Base-by-base conservation (phyloP, 805 yeast genomes). In the Soucietia sequanensis region DNA sequence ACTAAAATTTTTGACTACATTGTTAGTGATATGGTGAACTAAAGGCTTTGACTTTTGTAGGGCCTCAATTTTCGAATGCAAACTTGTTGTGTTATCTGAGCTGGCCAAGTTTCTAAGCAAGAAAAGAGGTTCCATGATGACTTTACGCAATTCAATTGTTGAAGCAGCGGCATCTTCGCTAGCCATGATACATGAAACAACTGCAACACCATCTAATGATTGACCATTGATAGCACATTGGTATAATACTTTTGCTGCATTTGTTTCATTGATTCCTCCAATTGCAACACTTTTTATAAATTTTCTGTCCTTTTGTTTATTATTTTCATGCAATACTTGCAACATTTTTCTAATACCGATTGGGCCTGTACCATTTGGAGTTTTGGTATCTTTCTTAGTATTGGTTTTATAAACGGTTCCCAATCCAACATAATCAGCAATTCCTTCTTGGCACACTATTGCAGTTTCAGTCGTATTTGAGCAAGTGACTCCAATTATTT, bases 161-260 rank as follows among this genome's bases (percentile, higher is more conserved):
- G 84, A 79, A 2, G 44, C 35, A 1, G 56, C 73, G 0, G 91
- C 81, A 41, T 75, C 72, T 7, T 47, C 39, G 1, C 70, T 63
- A 2, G 87, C 87, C 81, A 88, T 84, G 9, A 87, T 81, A 45
- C 87, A 83, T 6, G 96, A 85, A 2, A 90, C 97, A 10, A 89
- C 81, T 2, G 96, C 93, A 10, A 85, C 78, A n/a, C 97, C 97
- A 52, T 85, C 85, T 6, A 84, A 54, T 0, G 65, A 53, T 33
- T 58, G 60, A 5, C 73, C 79, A 3, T 72, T 68, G 5, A 68
- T 38, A 2, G 68, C 54, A 15, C 77, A 65, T 27, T 76, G 74
- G 35, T 66, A 72, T 34, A 83, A 47, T 2, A 83, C 84, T 19
- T 76, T 65, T 6, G 74, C 70, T 3, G 79, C 75, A 50, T 87